Evolutionary conservation across 1,139 yeast species (phyloP), one percentile per base, ranked within the genome.

Genomic region (Zygoascus sp.): DNA sequence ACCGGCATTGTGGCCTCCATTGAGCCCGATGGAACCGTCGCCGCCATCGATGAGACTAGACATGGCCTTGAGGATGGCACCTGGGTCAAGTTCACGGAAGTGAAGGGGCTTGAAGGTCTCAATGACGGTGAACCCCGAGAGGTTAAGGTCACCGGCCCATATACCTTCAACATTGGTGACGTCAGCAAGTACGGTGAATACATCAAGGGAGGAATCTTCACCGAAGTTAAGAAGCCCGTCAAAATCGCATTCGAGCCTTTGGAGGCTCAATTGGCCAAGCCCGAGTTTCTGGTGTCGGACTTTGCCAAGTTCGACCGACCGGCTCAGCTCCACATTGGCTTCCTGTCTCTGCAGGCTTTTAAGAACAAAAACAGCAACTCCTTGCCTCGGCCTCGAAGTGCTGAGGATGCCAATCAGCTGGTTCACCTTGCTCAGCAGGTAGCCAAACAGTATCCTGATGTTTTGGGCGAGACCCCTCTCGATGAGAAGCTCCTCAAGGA

Each of bases 41-140:
- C 97, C 21, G 87, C 87, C 75, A 76, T 90, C 59, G 96, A 86
- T 62, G 97, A 89, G 57, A 81, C 79, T 53, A 81, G 97, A 66
- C 99, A 92, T 63, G 96, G 96, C 10, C 73, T 92, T 49, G 88
- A 89, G 69, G 96, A 88, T 65, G 97, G 97, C 16, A 86, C 86
- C 60, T 86, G 71, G 62, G 96, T 92, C 47, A 85, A 83, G 63
- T 90, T 90, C 61, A 65, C 86, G n/a, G 97, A 90, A 66, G 81
- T 90, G 30, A 79, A 82, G 58, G 97, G 97, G 20, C 57, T 76
- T 21, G 74, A 71, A 34, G 62, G 60, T 46, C 72, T 92, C 53
- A 87, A 85, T 62, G 82, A 81, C 50, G 95, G 88, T 6, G 69
- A 75, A 46, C 79, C 92, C 1, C 80, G 76, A 61, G 83, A 83